Percentiles rank a stretch among this genome's conserved stretches.
phyloP scores from a whole-genome alignment of 176 grass and related monocot species.

The Urochloa ruziziensis region DNA sequence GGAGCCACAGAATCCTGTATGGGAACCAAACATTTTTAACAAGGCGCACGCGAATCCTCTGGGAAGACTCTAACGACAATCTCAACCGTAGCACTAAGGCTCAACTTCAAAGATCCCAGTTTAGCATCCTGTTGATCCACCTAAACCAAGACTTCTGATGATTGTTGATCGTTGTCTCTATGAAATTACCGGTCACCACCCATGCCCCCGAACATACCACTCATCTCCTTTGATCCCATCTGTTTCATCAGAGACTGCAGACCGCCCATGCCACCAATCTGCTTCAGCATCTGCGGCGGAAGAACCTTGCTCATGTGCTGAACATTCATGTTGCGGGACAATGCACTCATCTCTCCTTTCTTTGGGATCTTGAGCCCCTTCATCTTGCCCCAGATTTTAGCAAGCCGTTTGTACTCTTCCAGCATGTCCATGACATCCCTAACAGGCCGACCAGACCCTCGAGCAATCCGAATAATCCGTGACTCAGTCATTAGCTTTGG shows the following conservation, averaged over 20 bases:
- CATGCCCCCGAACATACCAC: constrained; percentile 66
- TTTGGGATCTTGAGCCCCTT: constrained; percentile 83
- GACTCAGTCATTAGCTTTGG: constrained; percentile 85
- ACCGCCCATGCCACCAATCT: constrained; percentile 81
- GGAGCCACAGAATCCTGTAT: background rate
- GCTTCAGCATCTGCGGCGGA: constrained; percentile 86
- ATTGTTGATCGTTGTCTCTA: background rate
- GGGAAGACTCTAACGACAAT: background rate
- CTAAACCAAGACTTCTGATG: background rate
- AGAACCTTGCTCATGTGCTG: constrained; percentile 84
- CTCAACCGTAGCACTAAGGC: background rate
- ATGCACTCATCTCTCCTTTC: constrained; percentile 83
- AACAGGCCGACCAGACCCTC: constrained; percentile 69
- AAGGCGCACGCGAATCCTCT: background rate
- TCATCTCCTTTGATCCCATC: constrained; percentile 81
- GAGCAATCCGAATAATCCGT: constrained; percentile 60
- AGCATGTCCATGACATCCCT: constrained; percentile 85
- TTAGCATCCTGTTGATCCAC: background rate
- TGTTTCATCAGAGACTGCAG: constrained; percentile 90
- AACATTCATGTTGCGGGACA: constrained; percentile 69
- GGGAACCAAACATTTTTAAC: constrained; percentile 5
- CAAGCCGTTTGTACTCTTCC: constrained; percentile 92
- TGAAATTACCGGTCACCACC: constrained; percentile 34
- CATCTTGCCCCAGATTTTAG: constrained; percentile 92
- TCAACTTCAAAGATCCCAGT: background rate